Evolutionary conservation across 1,284 basidiomycete species (phyloP).

Genomic region (Naganishia sp.): DNA sequence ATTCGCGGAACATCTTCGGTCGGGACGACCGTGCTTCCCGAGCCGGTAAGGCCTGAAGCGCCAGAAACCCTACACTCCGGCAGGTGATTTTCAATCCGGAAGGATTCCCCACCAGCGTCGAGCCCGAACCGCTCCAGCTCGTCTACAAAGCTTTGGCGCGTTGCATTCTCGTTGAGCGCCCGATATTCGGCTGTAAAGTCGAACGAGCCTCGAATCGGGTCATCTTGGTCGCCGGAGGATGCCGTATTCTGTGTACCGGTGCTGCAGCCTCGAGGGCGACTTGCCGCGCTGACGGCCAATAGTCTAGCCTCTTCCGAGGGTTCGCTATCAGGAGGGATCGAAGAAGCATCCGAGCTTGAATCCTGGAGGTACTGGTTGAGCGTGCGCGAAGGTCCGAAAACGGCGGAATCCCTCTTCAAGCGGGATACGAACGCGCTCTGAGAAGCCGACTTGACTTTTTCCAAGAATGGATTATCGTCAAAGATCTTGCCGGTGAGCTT

Average conservation of each 20-base stretch:
- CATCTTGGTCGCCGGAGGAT: conserved; percentile 42
- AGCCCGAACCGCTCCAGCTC: conserved; percentile 40
- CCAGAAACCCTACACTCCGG: neutral
- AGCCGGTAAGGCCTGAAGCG: neutral
- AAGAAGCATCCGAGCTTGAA: neutral
- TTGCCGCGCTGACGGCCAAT: neutral
- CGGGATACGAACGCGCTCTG: neutral
- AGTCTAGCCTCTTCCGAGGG: too few relatives aligned
- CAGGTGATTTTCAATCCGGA: conserved; percentile 31
- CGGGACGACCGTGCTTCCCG: neutral
- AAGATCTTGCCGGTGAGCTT: neutral
- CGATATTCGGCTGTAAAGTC: conserved; percentile 80
- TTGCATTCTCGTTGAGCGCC: conserved; percentile 67
- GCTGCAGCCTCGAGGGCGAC: neutral
- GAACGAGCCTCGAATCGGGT: conserved; percentile 74
- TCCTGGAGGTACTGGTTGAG: neutral
- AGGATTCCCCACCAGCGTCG: conserved; percentile 21
- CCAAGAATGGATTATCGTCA: conserved; percentile 21
- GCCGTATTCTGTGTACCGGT: conserved; percentile 19
- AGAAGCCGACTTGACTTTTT: neutral
- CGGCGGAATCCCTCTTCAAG: too few relatives aligned
- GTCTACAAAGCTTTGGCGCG: conserved; percentile 74
- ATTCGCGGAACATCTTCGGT: neutral
- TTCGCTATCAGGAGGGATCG: neutral
- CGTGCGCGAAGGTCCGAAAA: too few relatives aligned